Percentiles rank a stretch among this genome's conserved stretches.
phyloP scores from a whole-genome alignment of 495 filamentous ascomycete species.

The Xylaria bambusicola region DNA sequence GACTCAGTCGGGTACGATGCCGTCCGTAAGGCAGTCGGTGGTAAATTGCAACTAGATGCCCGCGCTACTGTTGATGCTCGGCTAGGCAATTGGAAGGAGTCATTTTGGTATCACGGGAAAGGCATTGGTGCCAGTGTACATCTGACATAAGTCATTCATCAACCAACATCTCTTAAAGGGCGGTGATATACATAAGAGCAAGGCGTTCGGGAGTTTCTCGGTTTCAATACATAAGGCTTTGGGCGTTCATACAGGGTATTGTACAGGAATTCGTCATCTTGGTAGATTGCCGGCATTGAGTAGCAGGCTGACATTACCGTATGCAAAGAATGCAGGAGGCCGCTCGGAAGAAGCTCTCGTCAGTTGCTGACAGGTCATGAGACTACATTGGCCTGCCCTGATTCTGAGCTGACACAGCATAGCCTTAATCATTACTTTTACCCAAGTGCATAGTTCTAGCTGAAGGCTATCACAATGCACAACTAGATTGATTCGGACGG shows the following conservation, averaged over 20 bases:
- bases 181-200: neutral
- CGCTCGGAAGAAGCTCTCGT: neutral
- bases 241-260: neutral
- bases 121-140: slow-evolving; percentile 75
- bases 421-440: neutral
- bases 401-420: slow-evolving; percentile 1
- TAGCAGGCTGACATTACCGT: neutral
- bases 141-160: slow-evolving; percentile 11
- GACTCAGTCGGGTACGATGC: slow-evolving; percentile 80
- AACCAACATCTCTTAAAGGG: slow-evolving; percentile 8
- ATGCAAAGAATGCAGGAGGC: too few species aligned
- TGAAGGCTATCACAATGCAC: neutral
- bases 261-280: too few species aligned
- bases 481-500: neutral
- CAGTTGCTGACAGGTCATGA: neutral
- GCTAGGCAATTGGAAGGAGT: slow-evolving; percentile 71
- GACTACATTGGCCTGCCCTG: neutral
- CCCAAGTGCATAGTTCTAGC: too few species aligned
- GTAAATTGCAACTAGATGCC: slow-evolving; percentile 75
- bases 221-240: neutral
- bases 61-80: slow-evolving; percentile 68
- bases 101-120: slow-evolving; percentile 67
- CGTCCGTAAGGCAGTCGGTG: slow-evolving; percentile 80
- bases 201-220: slow-evolving; percentile 1
- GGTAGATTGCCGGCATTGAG: too few species aligned